Base-by-base conservation (phyloP, 768 basidiomycete species). In the Podaxis pistillaris region DNA sequence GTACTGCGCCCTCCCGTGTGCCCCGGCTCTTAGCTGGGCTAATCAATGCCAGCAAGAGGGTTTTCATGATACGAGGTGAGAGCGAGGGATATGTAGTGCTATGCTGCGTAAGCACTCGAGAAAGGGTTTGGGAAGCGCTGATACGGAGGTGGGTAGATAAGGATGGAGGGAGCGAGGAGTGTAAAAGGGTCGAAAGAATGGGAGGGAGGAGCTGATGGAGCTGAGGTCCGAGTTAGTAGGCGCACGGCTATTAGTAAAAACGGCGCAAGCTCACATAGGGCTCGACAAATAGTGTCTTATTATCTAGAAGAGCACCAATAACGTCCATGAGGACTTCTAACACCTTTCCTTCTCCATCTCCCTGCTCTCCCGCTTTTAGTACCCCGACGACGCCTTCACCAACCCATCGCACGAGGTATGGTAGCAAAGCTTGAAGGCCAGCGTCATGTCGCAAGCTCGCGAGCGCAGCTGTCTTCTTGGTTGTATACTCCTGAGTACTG, bases 201-300 rank as follows among this genome's bases (percentile, higher is more conserved):
- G 96, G 90, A 1, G 96, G 96, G 0, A 98, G 84, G 15, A 98
- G 82, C 89, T 98, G 96, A 70, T 98, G 97, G 4, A 98, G 83
- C 95, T 98, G 12, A 56, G 28, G 44, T n/a, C 47, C 22, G 66
- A 37, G 65, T 30, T 46, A 51, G n/a, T 55, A 52, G 33, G 19
- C 13, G 30, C 44, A 46, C 2, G 15, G 4, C 38, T 55, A 38
- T 26, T 44, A 33, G 55, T n/a, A 38, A n/a, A 3, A 8, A 60
- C 36, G 33, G 41, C 6, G 8, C 52, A n/a, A 9, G 82, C 93
- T 71, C 69, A 97, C 95, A 71, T 97, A 98, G 49, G 96, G 97
- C 74, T 99, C 97, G 24, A 98, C 86, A 71, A 98, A 98, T 4
- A 99, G 78, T 0, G 91, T 90, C 33, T 83, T 78, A 73, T 98